A percentile compares a stretch with the other conserved stretches of the same genome.
phyloP scores from a whole-genome alignment of 441 rosid genomes.

The Caryocar brasiliense region DNA sequence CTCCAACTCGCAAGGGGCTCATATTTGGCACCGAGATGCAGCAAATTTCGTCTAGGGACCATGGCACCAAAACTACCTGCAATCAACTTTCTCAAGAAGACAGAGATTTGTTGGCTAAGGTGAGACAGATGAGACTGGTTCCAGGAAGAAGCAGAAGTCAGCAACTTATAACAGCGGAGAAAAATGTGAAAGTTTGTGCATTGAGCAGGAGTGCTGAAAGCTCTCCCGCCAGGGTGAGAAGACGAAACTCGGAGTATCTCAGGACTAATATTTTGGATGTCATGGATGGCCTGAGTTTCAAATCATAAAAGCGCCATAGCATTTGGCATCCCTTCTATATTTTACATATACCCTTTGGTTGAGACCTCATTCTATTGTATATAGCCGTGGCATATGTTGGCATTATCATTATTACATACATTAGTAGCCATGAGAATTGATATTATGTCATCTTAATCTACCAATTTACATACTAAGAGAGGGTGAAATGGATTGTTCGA shows the following conservation, averaged over 20 bases:
- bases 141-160: constrained; percentile 65
- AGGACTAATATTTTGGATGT: constrained; percentile 35
- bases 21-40: constrained; percentile 21
- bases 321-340: constrained; percentile 5
- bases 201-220: constrained; percentile 54
- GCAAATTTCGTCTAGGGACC: constrained; percentile 15
- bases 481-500: no score
- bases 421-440: no score
- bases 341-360: constrained; percentile 1
- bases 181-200: constrained; percentile 27
- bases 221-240: constrained; percentile 39
- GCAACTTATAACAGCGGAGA: constrained; percentile 31
- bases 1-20: constrained; percentile 21
- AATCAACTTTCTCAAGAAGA: constrained; percentile 52
- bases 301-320: neutral
- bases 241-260: constrained; percentile 10
- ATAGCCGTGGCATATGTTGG: no score
- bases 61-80: constrained; percentile 12
- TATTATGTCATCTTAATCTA: no score
- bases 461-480: no score
- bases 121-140: constrained; percentile 27
- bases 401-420: no score
- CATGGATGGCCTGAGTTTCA: constrained; percentile 47
- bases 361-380: constrained; percentile 13
- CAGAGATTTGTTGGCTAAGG: constrained; percentile 35